A percentile compares a stretch with the other conserved stretches of the same genome.
Evolutionary conservation across 169 alveolate species (phyloP).

Genomic region (Plasmodium coatneyi): DNA sequence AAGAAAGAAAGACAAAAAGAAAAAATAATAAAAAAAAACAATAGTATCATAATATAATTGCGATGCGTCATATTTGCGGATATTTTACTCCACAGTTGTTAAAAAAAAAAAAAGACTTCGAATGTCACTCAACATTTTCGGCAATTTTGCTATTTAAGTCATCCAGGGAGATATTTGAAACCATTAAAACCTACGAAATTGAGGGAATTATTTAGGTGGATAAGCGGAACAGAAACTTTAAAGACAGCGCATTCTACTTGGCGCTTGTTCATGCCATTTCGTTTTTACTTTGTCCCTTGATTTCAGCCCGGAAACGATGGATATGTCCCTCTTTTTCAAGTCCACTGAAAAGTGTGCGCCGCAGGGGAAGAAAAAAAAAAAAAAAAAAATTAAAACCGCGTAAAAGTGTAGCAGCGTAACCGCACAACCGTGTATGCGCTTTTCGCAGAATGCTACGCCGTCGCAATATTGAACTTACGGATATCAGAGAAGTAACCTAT

Average conservation of each 20-base stretch:
- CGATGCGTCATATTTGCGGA: background rate
- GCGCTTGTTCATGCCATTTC: background rate
- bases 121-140: conserved; percentile 59
- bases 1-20: conserved; percentile 8
- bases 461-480: conserved; percentile 58
- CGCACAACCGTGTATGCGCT: background rate
- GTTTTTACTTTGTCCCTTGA: conserved; percentile 86
- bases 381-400: background rate
- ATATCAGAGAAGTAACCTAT: conserved; percentile 82
- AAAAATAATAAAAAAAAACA: background rate
- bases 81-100: background rate
- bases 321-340: conserved; percentile 86
- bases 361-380: background rate
- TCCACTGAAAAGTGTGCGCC: conserved; percentile 69
- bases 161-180: conserved; percentile 70
- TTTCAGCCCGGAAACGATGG: conserved; percentile 88
- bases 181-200: conserved; percentile 54
- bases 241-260: background rate
- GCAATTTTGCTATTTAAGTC: conserved; percentile 60
- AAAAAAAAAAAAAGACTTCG: background rate
- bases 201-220: background rate
- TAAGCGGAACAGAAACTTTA: background rate
- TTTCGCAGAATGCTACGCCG: background rate
- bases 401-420: background rate
- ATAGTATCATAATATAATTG: background rate